These are phyloP conservation scores for Eutypa lata DNA, from an alignment of 2,329 filamentous ascomycete genomes.

Conservation along the genomic window DNA sequence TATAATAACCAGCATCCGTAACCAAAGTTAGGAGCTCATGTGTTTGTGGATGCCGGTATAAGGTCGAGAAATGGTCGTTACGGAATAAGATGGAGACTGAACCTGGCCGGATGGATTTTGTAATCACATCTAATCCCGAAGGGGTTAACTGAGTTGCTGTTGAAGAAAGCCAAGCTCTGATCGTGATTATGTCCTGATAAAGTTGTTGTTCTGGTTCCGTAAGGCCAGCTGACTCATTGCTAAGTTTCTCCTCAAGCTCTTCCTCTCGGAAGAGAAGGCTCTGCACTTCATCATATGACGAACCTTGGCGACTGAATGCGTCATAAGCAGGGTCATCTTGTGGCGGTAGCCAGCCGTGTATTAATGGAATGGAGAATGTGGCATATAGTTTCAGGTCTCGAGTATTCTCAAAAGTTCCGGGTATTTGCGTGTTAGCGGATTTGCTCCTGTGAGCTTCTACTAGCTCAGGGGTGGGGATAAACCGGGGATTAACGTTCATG, in stretches of 20 bases:
- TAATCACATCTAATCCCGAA: slow-evolving; percentile 74
- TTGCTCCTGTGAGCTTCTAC: slow-evolving; percentile 47
- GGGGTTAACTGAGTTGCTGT: slow-evolving; percentile 86
- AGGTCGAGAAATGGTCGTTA: slow-evolving; percentile 94
- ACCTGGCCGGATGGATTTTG: slow-evolving; percentile 67
- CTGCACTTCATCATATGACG: slow-evolving; percentile 88
- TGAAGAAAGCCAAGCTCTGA: slow-evolving; percentile 75
- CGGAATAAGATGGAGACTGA: slow-evolving; percentile 88
- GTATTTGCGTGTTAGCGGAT: slow-evolving; percentile 46
- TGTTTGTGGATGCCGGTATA: slow-evolving; percentile 83
- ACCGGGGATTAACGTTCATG: slow-evolving; percentile 96
- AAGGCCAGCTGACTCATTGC: slow-evolving; percentile 53
- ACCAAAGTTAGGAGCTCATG: slow-evolving; percentile 77
- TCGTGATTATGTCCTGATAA: slow-evolving; percentile 78
- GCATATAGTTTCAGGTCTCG: slow-evolving; percentile 87
- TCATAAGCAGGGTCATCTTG: slow-evolving; percentile 62
- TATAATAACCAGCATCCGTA: slow-evolving; percentile 86
- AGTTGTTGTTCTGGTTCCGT: slow-evolving; percentile 71
- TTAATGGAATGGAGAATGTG: slow-evolving; percentile 81
- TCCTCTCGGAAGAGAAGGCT: slow-evolving; percentile 85
- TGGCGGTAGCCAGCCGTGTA: slow-evolving; percentile 90
- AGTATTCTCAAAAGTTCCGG: slow-evolving; percentile 82
- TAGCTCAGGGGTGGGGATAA: slow-evolving; percentile 59
- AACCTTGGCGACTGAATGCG: slow-evolving; percentile 71
- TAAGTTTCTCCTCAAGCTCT: slow-evolving; percentile 78